A percentile compares a stretch with the other conserved stretches of the same genome.
phyloP scores from a whole-genome alignment of 1,284 basidiomycete genomes.

The Vanrija sp. region DNA sequence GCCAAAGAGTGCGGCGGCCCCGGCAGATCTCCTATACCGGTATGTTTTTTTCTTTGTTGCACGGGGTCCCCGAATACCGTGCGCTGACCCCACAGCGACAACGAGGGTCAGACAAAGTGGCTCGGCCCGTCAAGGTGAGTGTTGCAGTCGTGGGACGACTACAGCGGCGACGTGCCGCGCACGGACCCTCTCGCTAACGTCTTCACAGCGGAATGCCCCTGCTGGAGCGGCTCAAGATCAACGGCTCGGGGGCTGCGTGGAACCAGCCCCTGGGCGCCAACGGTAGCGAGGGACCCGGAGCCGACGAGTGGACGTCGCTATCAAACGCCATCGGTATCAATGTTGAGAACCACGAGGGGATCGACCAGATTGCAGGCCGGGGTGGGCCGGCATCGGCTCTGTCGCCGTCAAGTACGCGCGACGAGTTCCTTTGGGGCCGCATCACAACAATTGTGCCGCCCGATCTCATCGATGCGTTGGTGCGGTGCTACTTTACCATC shows the following conservation, averaged over 20 bases:
- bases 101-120: slow-evolving; percentile 33
- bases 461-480: slow-evolving; percentile 24
- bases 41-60: slow-evolving; percentile 4
- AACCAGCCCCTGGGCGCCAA: slow-evolving; percentile 13
- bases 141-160: no score
- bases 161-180: slow-evolving; percentile 4
- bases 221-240: slow-evolving; percentile 29
- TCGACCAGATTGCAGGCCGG: slow-evolving; percentile 8
- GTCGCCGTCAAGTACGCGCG: slow-evolving; percentile 14
- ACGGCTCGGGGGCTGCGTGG: slow-evolving; percentile 6
- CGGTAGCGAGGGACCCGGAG: slow-evolving; percentile 10
- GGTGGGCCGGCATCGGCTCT: neutral
- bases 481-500: slow-evolving; percentile 36
- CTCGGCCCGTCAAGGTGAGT: slow-evolving; percentile 24
- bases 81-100: slow-evolving; percentile 13
- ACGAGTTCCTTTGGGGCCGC: slow-evolving; percentile 25
- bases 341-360: slow-evolving; percentile 11
- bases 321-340: slow-evolving; percentile 30
- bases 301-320: slow-evolving; percentile 35
- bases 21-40: slow-evolving; percentile 23
- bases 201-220: slow-evolving; percentile 30
- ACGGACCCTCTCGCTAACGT: neutral
- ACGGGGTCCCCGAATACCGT: neutral
- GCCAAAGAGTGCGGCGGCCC: neutral
- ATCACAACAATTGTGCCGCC: slow-evolving; percentile 22